A percentile compares a stretch with the other conserved stretches of the same genome.
Conservation (phyloP, 345 rosid species). For the Gossypium mustelinum region DNA sequence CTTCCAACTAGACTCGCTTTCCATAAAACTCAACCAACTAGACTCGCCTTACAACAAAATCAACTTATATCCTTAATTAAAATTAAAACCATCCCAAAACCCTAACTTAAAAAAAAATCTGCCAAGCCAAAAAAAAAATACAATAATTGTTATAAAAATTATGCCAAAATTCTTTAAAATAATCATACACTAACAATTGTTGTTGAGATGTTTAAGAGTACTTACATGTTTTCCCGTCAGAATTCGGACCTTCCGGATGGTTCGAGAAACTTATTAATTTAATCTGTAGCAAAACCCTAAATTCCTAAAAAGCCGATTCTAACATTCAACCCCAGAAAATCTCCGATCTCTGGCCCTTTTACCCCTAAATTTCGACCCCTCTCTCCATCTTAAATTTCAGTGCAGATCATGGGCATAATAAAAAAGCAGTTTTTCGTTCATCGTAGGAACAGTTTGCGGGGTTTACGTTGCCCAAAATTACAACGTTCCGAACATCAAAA, state of each 20-base stretch:
- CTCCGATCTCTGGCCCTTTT: not conserved
- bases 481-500: slow-evolving; percentile 75
- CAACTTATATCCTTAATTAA: too few relatives aligned
- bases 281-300: not conserved
- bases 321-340: not conserved
- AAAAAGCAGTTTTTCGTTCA: slow-evolving; percentile 55
- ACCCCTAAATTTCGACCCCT: not conserved
- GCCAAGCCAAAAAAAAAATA: too few relatives aligned
- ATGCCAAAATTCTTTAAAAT: too few relatives aligned
- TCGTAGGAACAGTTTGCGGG: slow-evolving; percentile 59
- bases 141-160: too few relatives aligned
- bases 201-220: too few relatives aligned
- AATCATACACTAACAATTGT: too few relatives aligned
- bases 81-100: too few relatives aligned
- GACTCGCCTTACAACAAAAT: accelerated
- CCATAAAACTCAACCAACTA: too few relatives aligned
- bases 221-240: not conserved
- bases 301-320: not conserved
- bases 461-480: slow-evolving; percentile 86
- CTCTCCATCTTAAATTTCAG: not conserved
- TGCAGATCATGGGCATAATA: slow-evolving; percentile 63
- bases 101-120: too few relatives aligned
- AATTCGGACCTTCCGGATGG: not conserved
- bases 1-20: accelerated
- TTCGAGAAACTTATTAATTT: not conserved